Conservation (phyloP, 108 stramenopile genomes). For the Cyclotella cryptica region DNA sequence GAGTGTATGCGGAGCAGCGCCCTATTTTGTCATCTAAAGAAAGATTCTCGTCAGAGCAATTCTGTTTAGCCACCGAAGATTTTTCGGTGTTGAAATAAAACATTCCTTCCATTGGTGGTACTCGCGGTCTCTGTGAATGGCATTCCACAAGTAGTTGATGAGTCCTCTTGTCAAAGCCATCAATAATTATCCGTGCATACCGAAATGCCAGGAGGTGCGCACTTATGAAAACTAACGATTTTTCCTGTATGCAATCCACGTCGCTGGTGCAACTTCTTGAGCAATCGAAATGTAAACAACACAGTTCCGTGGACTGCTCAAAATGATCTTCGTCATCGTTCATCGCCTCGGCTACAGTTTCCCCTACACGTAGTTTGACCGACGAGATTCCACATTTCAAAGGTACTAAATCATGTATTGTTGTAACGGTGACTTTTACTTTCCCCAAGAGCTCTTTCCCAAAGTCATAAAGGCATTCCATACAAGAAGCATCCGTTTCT, state of each 20-base stretch:
- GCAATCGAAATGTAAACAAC: background rate
- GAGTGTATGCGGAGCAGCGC: conserved; percentile 32
- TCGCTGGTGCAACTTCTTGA: too few relatives aligned
- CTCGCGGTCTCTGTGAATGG: conserved; percentile 4
- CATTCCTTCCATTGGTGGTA: background rate
- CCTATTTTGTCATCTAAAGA: conserved; percentile 35
- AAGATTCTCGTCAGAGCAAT: background rate
- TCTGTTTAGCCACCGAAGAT: background rate
- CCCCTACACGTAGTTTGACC: conserved; percentile 41
- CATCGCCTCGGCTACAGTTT: conserved; percentile 47
- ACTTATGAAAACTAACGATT: conserved; percentile 15
- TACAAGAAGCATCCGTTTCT: background rate
- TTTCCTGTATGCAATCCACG: background rate
- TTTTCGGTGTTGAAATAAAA: conserved; percentile 2
- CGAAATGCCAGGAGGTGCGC: conserved; percentile 44
- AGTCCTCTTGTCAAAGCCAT: background rate
- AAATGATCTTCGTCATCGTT: conserved; percentile 40
- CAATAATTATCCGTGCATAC: conserved; percentile 36
- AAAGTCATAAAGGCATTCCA: conserved; percentile 35
- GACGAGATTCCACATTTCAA: background rate
- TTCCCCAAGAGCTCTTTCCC: conserved; percentile 37
- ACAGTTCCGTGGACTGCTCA: conserved; percentile 47
- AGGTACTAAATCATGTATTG: background rate
- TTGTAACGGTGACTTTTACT: conserved; percentile 18
- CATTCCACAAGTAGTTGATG: conserved; percentile 15